phyloP scores from a whole-genome alignment of 371 early-diverging fungal species.

The Circinella minor region DNA sequence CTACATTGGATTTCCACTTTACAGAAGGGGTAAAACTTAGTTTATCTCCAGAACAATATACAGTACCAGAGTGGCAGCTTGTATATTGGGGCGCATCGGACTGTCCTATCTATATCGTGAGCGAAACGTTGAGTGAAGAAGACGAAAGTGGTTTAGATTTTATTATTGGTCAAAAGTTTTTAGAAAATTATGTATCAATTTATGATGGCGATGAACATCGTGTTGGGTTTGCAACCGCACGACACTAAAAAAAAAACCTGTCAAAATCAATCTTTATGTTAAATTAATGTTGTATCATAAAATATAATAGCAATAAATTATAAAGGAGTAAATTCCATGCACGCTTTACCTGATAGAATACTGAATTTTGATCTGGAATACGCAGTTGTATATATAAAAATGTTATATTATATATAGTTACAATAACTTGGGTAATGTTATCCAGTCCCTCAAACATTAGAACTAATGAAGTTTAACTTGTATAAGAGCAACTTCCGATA shows the following conservation, averaged over 20 bases:
- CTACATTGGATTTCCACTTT: constrained; percentile 11
- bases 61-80: constrained; percentile 22
- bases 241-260: not conserved
- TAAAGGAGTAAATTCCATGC: too few relatives aligned
- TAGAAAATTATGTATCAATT: constrained; percentile 37
- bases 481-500: too few relatives aligned
- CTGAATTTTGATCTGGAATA: too few relatives aligned
- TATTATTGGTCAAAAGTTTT: constrained; percentile 40
- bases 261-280: too few relatives aligned
- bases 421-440: too few relatives aligned
- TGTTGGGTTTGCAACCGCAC: constrained; percentile 25
- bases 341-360: too few relatives aligned
- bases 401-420: too few relatives aligned
- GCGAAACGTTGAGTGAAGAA: constrained; percentile 3
- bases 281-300: too few relatives aligned
- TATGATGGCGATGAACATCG: constrained; percentile 30
- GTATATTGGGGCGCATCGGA: constrained; percentile 12
- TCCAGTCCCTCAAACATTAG: too few relatives aligned
- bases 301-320: too few relatives aligned
- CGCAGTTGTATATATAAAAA: too few relatives aligned
- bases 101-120: constrained; percentile 18
- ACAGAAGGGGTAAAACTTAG: not conserved
- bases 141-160: constrained; percentile 11
- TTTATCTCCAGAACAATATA: constrained; percentile 21
- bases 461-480: too few relatives aligned